Percentiles rank a stretch among this genome's conserved stretches.
Evolutionary conservation across 768 basidiomycete genomes (phyloP).

Genomic region (Trametes coccinea): DNA sequence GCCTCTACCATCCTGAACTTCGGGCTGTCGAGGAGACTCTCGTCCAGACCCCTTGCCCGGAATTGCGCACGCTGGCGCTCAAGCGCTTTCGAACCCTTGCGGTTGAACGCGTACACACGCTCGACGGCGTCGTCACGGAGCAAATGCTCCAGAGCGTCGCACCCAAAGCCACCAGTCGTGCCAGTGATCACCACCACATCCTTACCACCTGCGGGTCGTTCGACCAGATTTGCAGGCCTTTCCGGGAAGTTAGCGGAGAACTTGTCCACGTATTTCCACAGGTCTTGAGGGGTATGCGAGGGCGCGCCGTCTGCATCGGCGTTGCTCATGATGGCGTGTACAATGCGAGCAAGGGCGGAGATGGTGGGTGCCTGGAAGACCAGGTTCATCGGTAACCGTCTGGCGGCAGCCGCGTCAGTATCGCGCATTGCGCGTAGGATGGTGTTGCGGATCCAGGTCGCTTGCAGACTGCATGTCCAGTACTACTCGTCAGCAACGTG

Average conservation of each 20-base stretch:
- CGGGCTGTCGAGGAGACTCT: neutral
- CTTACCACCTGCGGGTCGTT: neutral
- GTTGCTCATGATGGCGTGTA: neutral
- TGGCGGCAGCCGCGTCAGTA: constrained; percentile 19
- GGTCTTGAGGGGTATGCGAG: constrained; percentile 21
- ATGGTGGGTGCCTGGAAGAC: constrained; percentile 46
- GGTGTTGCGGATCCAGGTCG: constrained; percentile 37
- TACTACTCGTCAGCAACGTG: too few species aligned
- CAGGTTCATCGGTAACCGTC: constrained; percentile 31
- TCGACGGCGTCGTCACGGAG: constrained; percentile 16
- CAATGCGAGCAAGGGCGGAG: constrained; percentile 23
- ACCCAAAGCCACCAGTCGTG: constrained; percentile 36
- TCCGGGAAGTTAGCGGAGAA: constrained; percentile 31
- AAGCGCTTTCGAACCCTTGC: neutral
- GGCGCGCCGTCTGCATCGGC: constrained; percentile 28
- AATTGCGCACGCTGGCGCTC: constrained; percentile 19
- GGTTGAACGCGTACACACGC: constrained; percentile 31
- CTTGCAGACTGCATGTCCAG: constrained; percentile 29
- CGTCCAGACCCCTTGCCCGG: constrained; percentile 19
- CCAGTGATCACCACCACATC: constrained; percentile 35
- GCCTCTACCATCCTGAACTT: constrained; percentile 18
- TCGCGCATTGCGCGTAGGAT: constrained; percentile 31
- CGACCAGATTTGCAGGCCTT: constrained; percentile 20
- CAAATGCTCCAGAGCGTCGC: constrained; percentile 29
- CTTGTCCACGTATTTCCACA: constrained; percentile 39